Conservation (phyloP, 2,329 filamentous ascomycete species). For the Penicillium paneum region DNA sequence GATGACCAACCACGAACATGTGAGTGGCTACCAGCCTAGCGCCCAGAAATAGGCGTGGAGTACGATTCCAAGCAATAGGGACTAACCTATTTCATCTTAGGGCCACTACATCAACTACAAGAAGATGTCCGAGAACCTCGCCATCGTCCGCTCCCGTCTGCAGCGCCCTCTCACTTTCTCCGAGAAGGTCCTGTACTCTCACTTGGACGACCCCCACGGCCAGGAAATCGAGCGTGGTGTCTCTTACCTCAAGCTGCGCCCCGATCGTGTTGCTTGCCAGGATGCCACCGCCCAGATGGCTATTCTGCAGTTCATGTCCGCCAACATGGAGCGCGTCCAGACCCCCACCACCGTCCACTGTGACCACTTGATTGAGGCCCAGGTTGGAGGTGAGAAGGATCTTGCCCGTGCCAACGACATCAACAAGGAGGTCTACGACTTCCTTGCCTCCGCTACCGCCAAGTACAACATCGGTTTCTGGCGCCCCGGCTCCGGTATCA, state of each 20-base stretch:
- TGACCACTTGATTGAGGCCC: constrained; percentile 98
- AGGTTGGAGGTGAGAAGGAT: constrained; percentile 91
- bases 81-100: constrained; percentile 34
- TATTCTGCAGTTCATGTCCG: constrained; percentile 99
- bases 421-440: constrained; percentile 99
- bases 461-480: constrained; percentile 99
- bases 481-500: constrained; percentile 97
- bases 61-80: constrained; percentile 7
- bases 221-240: constrained; percentile 95
- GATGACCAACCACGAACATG: constrained; percentile 94
- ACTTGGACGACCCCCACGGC: constrained; percentile 92
- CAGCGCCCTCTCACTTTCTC: constrained; percentile 92
- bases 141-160: constrained; percentile 81
- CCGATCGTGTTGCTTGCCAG: constrained; percentile 97
- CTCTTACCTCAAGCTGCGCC: constrained; percentile 94
- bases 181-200: constrained; percentile 99
- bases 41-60: constrained; percentile 6
- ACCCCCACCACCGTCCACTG: constrained; percentile 97
- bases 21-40: constrained; percentile 30
- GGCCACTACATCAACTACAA: constrained; percentile 97
- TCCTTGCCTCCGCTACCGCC: constrained; percentile 86
- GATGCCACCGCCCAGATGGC: constrained; percentile 99
- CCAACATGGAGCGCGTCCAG: constrained; percentile 90
- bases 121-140: constrained; percentile 98
- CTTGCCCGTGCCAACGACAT: constrained; percentile 82